Percentiles rank a stretch among this genome's conserved stretches.
phyloP scores from a whole-genome alignment of 345 rosid genomes.

The Corchorus capsularis region DNA sequence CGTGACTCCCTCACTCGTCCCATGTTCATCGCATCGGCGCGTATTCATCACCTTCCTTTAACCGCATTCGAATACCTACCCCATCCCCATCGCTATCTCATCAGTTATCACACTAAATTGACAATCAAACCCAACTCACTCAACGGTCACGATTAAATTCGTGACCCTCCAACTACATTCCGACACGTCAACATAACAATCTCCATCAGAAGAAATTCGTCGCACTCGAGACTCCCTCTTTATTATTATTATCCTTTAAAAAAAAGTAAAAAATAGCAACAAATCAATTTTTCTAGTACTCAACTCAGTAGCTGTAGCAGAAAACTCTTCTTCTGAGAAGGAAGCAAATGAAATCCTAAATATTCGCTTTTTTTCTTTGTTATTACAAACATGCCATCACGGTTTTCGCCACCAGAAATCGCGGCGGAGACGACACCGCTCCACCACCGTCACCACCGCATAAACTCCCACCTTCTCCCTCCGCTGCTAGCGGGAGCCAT shows the following conservation, averaged over 20 bases:
- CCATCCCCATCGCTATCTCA: constrained; percentile 6
- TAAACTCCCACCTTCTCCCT: constrained; percentile 30
- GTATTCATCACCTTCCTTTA: neutral
- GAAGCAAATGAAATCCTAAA: constrained; percentile 23
- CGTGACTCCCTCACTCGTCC: neutral
- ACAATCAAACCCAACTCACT: constrained; percentile 1
- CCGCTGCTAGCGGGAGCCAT: constrained; percentile 39
- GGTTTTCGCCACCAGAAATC: constrained; percentile 35
- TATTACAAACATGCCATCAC: constrained; percentile 55
- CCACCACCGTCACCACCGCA: constrained; percentile 24
- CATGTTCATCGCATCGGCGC: neutral
- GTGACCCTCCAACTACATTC: neutral
- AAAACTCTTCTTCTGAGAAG: neutral
- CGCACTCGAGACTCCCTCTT: neutral
- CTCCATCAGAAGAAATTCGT: neutral
- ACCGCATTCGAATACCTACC: neutral
- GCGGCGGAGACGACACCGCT: constrained; percentile 22
- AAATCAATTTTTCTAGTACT: neutral
- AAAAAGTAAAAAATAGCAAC: neutral
- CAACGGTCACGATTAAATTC: constrained; percentile 1
- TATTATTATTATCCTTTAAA: neutral
- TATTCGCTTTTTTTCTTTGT: constrained; percentile 11
- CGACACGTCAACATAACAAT: constrained; percentile 11
- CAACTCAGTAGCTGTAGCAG: neutral
- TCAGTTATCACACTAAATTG: constrained; percentile 14